Evolutionary conservation across 2,329 filamentous ascomycete genomes (phyloP), one percentile per base, ranked within the genome.

Genomic region (Dothidotthia symphoricarpi): DNA sequence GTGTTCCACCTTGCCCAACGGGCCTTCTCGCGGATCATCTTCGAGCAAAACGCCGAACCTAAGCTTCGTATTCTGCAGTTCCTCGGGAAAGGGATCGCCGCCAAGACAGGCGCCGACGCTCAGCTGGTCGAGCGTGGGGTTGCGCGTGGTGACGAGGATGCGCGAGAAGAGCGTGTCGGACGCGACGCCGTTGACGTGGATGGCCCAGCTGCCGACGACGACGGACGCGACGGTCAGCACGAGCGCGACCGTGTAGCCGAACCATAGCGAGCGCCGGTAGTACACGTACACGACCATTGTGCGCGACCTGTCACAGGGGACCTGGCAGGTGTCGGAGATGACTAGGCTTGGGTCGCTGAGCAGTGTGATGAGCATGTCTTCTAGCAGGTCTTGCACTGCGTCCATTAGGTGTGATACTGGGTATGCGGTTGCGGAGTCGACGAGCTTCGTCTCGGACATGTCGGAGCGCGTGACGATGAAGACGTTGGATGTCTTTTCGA

Each of bases 101-200:
- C 67, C 67, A 1, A 70, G 47, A 47, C 67, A 69, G 3, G 66
- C 58, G 4, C 66, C 59, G 28, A 72, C 56, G 66, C 55, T 61
- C 16, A 68, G 34, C 12, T 58, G 49, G 38, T 67, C 64, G 0
- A 68, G 49, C n/a, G 63, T 68, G 3, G 64, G 61, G 31, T 67
- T 68, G 9, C 65, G 27, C 22, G 64, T 66, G 1, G 65, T 68
- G 8, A 61, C 64, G 48, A 67, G 52, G 35, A 67, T 67, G 19
- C 65, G 59, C 1, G 50, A 56, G 43, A 68, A 68, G 19, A 61
- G 41, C 1, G 63, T 65, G 29, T 68, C 64, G 3, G 55, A 61
- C 0, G 61, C 57, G 0, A 68, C 63, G 4, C 63, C 64, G 25
- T 68, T 68, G 30, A 59, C 49, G 15, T 49, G 47, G 5, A 68